Conservation (phyloP, 805 yeast species). For the Metschnikowia chrysomelidarum region DNA sequence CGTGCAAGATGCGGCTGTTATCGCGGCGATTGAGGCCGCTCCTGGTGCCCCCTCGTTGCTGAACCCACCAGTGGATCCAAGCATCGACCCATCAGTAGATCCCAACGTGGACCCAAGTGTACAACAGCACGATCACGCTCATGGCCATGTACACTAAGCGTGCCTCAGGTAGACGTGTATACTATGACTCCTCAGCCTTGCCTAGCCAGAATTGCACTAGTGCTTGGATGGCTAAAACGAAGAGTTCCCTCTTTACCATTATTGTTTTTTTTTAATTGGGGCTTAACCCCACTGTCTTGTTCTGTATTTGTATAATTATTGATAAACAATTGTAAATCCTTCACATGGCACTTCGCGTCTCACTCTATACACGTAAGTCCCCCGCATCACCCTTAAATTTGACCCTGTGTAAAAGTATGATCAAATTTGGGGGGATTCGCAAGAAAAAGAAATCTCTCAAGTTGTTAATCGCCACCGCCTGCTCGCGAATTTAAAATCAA, state of each 20-base stretch:
- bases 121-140: constrained; percentile 41
- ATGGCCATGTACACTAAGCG: constrained; percentile 23
- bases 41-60: constrained; percentile 27
- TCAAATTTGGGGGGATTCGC: too few species aligned
- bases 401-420: too few species aligned
- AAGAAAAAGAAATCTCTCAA: too few species aligned
- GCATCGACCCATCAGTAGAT: constrained; percentile 37
- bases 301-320: constrained; percentile 14
- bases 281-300: constrained; percentile 7
- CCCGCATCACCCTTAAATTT: too few species aligned
- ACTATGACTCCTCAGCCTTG: constrained; percentile 8
- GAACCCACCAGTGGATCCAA: constrained; percentile 34
- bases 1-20: constrained; percentile 42
- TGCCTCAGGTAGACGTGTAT: constrained; percentile 11
- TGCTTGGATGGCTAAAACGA: background rate
- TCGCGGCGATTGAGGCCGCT: constrained; percentile 41
- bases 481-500: too few species aligned
- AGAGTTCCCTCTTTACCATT: background rate
- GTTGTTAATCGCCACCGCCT: too few species aligned
- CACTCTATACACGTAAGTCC: too few species aligned
- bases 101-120: constrained; percentile 45
- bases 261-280: constrained; percentile 2
- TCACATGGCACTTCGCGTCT: too few species aligned
- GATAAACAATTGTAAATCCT: constrained; percentile 9
- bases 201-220: background rate